These are phyloP conservation scores for Lycium ferocissimum DNA, from an alignment of 257 asterid species.

Conservation along the genomic window DNA sequence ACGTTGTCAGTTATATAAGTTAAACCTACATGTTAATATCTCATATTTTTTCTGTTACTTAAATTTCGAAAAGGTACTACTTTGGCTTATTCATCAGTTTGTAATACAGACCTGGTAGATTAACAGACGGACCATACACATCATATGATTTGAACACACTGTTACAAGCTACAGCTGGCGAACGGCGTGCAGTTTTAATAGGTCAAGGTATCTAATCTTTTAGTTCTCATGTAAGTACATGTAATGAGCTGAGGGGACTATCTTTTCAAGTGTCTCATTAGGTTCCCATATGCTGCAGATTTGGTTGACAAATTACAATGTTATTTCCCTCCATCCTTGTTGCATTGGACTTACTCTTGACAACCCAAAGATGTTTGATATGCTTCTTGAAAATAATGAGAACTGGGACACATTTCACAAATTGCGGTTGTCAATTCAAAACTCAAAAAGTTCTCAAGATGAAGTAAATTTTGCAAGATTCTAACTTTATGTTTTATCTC, in stretches of 20 bases:
- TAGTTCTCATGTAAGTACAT: background rate
- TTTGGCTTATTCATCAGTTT: background rate
- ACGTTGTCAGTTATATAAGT: background rate
- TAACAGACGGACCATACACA: slow-evolving; percentile 97
- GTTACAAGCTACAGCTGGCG: slow-evolving; percentile 97
- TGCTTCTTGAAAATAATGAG: background rate
- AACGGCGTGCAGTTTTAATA: slow-evolving; percentile 87
- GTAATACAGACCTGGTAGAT: slow-evolving; percentile 74
- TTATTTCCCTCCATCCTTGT: background rate
- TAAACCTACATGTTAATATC: background rate
- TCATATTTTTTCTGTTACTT: slow-evolving; percentile 6
- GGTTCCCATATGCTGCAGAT: background rate
- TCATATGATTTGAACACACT: slow-evolving; percentile 92
- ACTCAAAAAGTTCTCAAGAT: background rate
- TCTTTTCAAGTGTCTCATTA: background rate
- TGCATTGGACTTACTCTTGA: background rate
- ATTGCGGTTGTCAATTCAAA: background rate
- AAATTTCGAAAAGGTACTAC: background rate
- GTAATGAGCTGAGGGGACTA: background rate
- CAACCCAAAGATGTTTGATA: background rate
- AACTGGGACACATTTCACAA: background rate
- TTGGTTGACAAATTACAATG: background rate
- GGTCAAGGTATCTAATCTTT: slow-evolving; percentile 70
- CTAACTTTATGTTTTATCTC: background rate
- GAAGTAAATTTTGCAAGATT: background rate